Evolutionary conservation across 1,284 basidiomycete species (phyloP).

Genomic region (Testicularia cyperi): DNA sequence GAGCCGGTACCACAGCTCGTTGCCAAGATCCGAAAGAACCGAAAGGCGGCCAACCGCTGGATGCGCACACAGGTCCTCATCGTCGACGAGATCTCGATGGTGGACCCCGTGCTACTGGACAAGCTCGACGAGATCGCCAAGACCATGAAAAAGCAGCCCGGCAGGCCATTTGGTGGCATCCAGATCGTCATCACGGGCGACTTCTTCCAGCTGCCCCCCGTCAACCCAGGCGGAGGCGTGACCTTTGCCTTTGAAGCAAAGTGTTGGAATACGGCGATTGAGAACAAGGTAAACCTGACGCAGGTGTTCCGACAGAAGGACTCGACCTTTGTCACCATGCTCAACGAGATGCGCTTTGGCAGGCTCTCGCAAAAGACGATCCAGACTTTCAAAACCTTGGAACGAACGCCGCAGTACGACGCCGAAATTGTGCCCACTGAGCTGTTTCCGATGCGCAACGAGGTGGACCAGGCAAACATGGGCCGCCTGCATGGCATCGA

Average conservation of each 20-base stretch:
- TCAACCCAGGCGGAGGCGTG: constrained; percentile 64
- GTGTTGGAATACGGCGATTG: constrained; percentile 76
- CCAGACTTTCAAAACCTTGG: constrained; percentile 36
- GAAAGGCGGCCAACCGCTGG: constrained; percentile 72
- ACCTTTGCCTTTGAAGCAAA: constrained; percentile 74
- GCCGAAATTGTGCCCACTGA: constrained; percentile 51
- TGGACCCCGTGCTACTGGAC: constrained; percentile 88
- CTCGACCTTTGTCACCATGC: constrained; percentile 54
- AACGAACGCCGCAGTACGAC: constrained; percentile 36
- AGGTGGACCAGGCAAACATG: constrained; percentile 75
- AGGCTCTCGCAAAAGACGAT: constrained; percentile 44
- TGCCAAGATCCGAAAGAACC: constrained; percentile 71
- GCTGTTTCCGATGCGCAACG: constrained; percentile 76
- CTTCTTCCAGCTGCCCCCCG: constrained; percentile 95
- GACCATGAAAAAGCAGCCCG: constrained; percentile 66
- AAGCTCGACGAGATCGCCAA: constrained; percentile 75
- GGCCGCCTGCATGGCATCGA: constrained; percentile 65
- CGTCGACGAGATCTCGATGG: constrained; percentile 95
- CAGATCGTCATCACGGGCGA: constrained; percentile 91
- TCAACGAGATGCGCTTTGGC: constrained; percentile 53
- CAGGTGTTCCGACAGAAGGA: constrained; percentile 78
- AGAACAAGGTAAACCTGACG: constrained; percentile 77
- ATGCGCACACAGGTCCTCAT: constrained; percentile 76
- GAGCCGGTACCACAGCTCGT: constrained; percentile 70
- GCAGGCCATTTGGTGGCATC: constrained; percentile 85